A percentile compares a stretch with the other conserved stretches of the same genome.
These are phyloP conservation scores for Talaromyces piceae DNA, from an alignment of 2,329 filamentous ascomycete genomes.

Conservation along the genomic window DNA sequence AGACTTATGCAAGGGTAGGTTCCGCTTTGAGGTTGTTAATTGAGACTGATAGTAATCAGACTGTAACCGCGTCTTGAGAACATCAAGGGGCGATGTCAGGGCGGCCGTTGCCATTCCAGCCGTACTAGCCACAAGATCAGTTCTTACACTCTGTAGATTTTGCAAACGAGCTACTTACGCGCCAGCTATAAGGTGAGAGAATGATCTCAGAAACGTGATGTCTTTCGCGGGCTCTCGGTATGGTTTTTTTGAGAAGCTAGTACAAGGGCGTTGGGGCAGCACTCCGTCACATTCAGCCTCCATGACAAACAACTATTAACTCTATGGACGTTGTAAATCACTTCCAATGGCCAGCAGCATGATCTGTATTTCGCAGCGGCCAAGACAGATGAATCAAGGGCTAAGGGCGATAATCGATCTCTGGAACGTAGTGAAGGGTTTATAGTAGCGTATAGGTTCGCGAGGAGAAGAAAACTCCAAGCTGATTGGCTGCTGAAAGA, in stretches of 20 bases:
- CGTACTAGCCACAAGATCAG: background rate
- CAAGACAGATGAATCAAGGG: no score
- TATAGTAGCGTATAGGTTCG: no score
- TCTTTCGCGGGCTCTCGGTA: background rate
- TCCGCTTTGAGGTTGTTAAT: background rate
- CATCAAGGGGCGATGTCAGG: conserved; percentile 88
- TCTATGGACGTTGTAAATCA: background rate
- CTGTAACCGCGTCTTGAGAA: conserved; percentile 95
- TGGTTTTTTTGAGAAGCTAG: background rate
- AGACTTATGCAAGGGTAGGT: background rate
- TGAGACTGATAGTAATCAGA: conserved; percentile 84
- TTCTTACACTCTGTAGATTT: background rate
- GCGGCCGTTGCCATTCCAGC: conserved; percentile 85
- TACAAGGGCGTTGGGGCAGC: background rate
- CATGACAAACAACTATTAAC: background rate
- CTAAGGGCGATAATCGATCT: no score
- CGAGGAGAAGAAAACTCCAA: no score
- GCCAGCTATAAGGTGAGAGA: conserved; percentile 24
- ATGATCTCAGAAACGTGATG: background rate
- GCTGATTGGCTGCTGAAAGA: no score
- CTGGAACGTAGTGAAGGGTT: no score
- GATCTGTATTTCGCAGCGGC: no score
- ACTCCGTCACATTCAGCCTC: background rate
- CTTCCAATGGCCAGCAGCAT: background rate
- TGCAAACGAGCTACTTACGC: conserved; percentile 20